Conservation (phyloP, 73 alveolate genomes). For the Stentor coeruleus region DNA sequence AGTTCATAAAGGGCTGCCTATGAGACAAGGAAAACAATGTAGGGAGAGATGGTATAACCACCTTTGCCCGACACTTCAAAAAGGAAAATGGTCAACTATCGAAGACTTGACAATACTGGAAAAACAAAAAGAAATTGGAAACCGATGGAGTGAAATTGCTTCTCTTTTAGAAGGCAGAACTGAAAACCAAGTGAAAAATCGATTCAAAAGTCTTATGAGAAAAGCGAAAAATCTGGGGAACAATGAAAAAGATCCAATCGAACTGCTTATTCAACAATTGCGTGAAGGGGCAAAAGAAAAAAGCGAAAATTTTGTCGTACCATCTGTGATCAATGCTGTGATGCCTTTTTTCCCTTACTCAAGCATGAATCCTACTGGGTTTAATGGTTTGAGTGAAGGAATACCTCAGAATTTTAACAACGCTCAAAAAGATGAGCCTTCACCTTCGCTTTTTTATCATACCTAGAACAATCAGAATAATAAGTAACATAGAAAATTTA, state of each 20-base stretch:
- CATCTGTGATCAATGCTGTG: too few relatives aligned
- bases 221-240: background rate
- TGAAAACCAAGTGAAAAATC: background rate
- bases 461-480: too few relatives aligned
- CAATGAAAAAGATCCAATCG: background rate
- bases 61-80: slow-evolving; percentile 26
- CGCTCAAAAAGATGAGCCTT: too few relatives aligned
- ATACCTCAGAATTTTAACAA: too few relatives aligned
- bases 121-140: slow-evolving; percentile 28
- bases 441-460: too few relatives aligned
- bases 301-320: too few relatives aligned
- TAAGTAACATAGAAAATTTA: too few relatives aligned
- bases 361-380: too few relatives aligned
- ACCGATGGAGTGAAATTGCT: slow-evolving; percentile 21
- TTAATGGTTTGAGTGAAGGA: too few relatives aligned
- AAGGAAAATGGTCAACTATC: background rate
- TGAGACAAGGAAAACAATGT: slow-evolving; percentile 32
- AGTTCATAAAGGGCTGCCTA: background rate
- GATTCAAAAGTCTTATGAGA: background rate
- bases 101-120: slow-evolving; percentile 26
- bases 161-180: background rate
- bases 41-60: slow-evolving; percentile 28
- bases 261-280: too few relatives aligned
- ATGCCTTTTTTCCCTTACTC: too few relatives aligned
- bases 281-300: too few relatives aligned